These are phyloP conservation scores for Termitomyces sp. DNA, from an alignment of 768 basidiomycete species.

Conservation along the genomic window DNA sequence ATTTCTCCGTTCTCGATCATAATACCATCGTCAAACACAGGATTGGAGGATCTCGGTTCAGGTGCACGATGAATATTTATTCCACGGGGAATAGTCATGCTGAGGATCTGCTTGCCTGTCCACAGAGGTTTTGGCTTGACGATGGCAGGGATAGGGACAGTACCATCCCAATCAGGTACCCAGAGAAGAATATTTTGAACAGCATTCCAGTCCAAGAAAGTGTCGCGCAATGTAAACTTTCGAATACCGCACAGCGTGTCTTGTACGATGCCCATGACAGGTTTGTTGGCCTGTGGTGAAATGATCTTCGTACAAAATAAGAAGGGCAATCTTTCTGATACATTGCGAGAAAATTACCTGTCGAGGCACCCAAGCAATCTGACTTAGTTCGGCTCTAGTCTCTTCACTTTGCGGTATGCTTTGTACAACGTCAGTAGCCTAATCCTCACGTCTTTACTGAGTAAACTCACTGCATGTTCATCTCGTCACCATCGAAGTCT, in stretches of 20 bases:
- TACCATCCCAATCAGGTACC: conserved; percentile 97
- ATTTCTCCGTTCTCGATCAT: conserved; percentile 96
- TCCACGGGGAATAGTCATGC: conserved; percentile 87
- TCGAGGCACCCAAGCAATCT: conserved; percentile 97
- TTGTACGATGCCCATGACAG: conserved; percentile 99
- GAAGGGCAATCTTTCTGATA: not conserved
- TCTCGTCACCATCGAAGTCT: conserved; percentile 99
- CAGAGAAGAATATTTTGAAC: conserved; percentile 98
- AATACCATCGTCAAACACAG: conserved; percentile 90
- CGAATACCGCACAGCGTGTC: conserved; percentile 97
- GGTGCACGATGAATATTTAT: conserved; percentile 87
- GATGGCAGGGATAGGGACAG: conserved; percentile 87
- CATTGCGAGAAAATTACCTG: conserved; percentile 47
- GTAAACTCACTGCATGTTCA: conserved; percentile 97
- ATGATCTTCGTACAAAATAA: conserved; percentile 63
- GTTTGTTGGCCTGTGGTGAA: conserved; percentile 98
- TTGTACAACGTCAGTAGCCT: conserved; percentile 4
- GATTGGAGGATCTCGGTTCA: conserved; percentile 73
- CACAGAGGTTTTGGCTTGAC: conserved; percentile 96
- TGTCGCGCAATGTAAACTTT: conserved; percentile 94
- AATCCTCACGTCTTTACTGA: not conserved
- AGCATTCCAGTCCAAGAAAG: conserved; percentile 91
- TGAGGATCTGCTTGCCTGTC: conserved; percentile 96
- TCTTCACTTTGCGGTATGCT: conserved; percentile 98
- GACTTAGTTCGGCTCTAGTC: conserved; percentile 94